These are phyloP conservation scores for Poronia punctata DNA, from an alignment of 495 filamentous ascomycete species.

Conservation along the genomic window DNA sequence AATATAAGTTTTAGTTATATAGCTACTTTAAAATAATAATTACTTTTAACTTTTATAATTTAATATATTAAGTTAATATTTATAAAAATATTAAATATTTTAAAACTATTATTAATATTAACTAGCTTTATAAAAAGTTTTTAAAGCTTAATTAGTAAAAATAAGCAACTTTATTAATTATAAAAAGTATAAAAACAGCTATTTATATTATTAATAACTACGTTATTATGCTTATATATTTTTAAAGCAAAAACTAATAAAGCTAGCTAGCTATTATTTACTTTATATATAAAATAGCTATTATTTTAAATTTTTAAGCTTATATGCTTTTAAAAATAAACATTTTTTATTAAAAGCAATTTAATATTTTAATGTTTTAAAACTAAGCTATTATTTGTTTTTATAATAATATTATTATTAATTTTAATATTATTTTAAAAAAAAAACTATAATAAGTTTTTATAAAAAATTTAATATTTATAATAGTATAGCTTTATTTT, in stretches of 20 bases:
- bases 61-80: slow-evolving; percentile 14
- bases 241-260: background rate
- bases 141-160: background rate
- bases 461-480: no score
- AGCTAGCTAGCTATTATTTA: background rate
- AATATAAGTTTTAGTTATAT: slow-evolving; percentile 14
- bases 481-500: no score
- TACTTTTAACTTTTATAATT: slow-evolving; percentile 7
- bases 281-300: background rate
- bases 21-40: slow-evolving; percentile 15
- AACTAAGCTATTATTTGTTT: no score
- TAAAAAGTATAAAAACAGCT: background rate
- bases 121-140: slow-evolving; percentile 2
- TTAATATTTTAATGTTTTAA: background rate
- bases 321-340: background rate
- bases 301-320: background rate
- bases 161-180: background rate
- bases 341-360: background rate
- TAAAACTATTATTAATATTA: slow-evolving; percentile 6
- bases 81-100: slow-evolving; percentile 13
- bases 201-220: background rate
- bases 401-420: background rate
- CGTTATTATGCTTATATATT: background rate
- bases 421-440: no score
- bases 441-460: no score